These are phyloP conservation scores for Penicillium fuscoglaucum DNA, from an alignment of 2,329 filamentous ascomycete genomes.

Conservation along the genomic window DNA sequence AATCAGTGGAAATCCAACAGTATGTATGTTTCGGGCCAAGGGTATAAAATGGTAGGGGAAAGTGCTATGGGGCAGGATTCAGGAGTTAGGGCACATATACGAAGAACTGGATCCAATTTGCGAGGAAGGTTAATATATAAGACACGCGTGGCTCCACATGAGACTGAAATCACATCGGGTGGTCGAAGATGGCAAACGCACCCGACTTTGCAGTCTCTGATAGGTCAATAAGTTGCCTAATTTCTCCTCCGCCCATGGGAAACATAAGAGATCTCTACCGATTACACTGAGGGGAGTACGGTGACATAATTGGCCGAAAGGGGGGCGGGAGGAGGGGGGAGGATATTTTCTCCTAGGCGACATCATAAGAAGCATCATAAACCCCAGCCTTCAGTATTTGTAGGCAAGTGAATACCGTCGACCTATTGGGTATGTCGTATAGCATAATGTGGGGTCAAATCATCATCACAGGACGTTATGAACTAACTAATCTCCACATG, in stretches of 20 bases:
- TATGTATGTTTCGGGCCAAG: background rate
- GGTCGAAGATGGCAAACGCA: constrained; percentile 18
- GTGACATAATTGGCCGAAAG: constrained; percentile 30
- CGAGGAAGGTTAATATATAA: constrained; percentile 17
- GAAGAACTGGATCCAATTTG: constrained; percentile 1
- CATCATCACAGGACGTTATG: constrained; percentile 16
- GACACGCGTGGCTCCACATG: background rate
- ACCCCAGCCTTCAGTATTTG: background rate
- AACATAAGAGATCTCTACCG: constrained; percentile 10
- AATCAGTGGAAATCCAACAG: background rate
- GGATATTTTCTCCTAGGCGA: constrained; percentile 8
- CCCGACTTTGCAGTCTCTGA: constrained; percentile 7
- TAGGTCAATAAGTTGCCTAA: constrained; percentile 10
- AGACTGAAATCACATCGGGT: constrained; percentile 19
- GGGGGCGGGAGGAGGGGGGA: background rate
- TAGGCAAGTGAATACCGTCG: background rate
- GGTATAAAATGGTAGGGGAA: constrained; percentile 7
- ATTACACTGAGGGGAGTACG: constrained; percentile 8
- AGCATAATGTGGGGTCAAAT: background rate
- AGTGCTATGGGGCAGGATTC: constrained; percentile 13
- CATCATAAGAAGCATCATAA: constrained; percentile 22
- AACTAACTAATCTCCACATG: constrained; percentile 19
- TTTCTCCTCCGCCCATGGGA: constrained; percentile 14
- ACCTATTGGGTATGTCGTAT: background rate
- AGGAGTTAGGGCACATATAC: constrained; percentile 14